Evolutionary conservation across 139 green algal species (phyloP).

Genomic region (Spirogloea muscicola): DNA sequence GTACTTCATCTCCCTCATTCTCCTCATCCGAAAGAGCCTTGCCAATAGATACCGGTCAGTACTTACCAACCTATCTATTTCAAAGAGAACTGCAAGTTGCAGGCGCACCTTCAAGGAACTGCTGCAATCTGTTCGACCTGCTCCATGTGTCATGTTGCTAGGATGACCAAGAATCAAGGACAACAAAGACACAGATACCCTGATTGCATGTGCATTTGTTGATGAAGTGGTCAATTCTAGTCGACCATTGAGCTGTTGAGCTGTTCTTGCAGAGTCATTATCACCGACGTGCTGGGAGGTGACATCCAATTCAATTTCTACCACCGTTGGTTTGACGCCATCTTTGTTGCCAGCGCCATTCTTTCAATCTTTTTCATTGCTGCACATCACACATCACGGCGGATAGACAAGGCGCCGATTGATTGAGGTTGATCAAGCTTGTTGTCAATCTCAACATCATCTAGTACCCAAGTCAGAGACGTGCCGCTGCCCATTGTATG

Average conservation of each 20-base stretch:
- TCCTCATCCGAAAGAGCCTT: constrained; percentile 46
- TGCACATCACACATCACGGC: constrained; percentile 30
- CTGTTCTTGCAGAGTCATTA: constrained; percentile 35
- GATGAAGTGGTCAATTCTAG: no score
- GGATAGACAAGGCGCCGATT: constrained; percentile 36
- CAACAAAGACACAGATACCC: no score
- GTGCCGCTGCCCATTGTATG: no score
- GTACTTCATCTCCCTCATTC: constrained; percentile 51
- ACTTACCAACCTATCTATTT: not conserved
- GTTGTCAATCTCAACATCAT: no score
- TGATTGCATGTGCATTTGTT: no score
- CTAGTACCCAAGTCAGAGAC: no score
- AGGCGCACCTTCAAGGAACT: constrained; percentile 1
- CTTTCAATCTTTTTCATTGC: constrained; percentile 43
- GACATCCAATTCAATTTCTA: constrained; percentile 52
- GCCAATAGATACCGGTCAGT: constrained; percentile 40
- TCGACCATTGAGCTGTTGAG: no score
- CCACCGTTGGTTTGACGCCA: constrained; percentile 48
- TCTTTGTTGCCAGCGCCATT: constrained; percentile 42
- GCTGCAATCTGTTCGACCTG: constrained; percentile 4
- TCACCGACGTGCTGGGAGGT: constrained; percentile 44
- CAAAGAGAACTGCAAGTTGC: not conserved
- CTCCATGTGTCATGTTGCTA: no score
- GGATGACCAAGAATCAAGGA: no score
- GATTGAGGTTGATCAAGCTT: constrained; percentile 38